phyloP scores from a whole-genome alignment of 116 monocot species.

The Thalassia testudinum region DNA sequence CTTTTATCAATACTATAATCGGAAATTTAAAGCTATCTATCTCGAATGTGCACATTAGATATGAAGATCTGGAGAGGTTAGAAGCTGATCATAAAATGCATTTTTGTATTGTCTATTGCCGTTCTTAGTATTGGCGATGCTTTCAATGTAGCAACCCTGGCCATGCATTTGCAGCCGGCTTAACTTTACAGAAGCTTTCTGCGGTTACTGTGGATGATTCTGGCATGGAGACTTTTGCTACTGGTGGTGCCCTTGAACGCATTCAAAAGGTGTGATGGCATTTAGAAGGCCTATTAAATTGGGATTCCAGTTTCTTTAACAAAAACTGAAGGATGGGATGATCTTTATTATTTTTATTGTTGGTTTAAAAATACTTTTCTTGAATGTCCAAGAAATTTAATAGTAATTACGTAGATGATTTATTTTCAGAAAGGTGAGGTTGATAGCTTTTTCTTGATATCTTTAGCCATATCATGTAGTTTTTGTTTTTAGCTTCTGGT shows the following conservation, averaged over 20 bases:
- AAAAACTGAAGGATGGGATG: not conserved
- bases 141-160: slow-evolving; percentile 81
- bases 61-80: slow-evolving; percentile 92
- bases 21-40: slow-evolving; percentile 98
- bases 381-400: no score
- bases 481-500: no score
- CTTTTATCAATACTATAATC: slow-evolving; percentile 86
- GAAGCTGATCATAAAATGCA: not conserved
- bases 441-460: no score
- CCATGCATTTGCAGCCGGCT: slow-evolving; percentile 84
- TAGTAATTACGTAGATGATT: no score
- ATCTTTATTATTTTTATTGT: no score
- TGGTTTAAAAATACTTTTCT: no score
- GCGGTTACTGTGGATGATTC: slow-evolving; percentile 89
- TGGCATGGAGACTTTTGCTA: slow-evolving; percentile 92
- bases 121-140: not conserved
- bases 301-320: no score
- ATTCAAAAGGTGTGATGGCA: slow-evolving; percentile 53
- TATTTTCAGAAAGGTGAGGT: no score
- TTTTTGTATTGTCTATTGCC: not conserved
- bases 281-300: no score
- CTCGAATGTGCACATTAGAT: slow-evolving; percentile 92
- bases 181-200: slow-evolving; percentile 64
- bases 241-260: slow-evolving; percentile 80
- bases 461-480: no score